Conservation (phyloP, 192 early-diverging fungal genomes). For the Coemansia umbellata region DNA sequence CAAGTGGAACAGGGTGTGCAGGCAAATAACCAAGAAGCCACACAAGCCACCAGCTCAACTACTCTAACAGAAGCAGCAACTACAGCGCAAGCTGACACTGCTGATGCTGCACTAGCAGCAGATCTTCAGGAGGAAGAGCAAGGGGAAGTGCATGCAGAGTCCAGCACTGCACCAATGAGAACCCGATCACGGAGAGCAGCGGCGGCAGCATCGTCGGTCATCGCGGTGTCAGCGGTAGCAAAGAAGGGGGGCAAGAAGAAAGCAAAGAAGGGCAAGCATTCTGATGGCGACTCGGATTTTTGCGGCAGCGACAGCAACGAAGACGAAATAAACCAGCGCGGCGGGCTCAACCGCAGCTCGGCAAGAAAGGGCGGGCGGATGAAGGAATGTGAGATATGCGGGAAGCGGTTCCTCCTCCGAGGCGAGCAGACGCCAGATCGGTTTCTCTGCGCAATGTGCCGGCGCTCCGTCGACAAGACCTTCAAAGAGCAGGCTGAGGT, state of each 20-base stretch:
- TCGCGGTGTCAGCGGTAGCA: background rate
- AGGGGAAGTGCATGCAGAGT: constrained; percentile 8
- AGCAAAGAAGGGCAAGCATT: constrained; percentile 18
- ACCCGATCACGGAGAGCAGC: background rate
- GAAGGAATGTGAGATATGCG: constrained; percentile 39
- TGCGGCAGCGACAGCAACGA: background rate
- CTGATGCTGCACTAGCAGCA: constrained; percentile 30
- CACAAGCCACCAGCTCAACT: background rate
- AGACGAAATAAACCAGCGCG: constrained; percentile 22
- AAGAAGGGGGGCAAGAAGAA: constrained; percentile 7
- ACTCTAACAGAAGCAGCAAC: background rate
- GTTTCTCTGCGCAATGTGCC: constrained; percentile 30
- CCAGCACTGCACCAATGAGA: constrained; percentile 1
- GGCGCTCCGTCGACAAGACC: constrained; percentile 34
- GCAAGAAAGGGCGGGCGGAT: constrained; percentile 48
- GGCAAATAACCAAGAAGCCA: background rate
- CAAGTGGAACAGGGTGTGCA: background rate
- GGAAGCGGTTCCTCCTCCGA: constrained; percentile 33
- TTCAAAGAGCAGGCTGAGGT: background rate
- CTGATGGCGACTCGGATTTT: constrained; percentile 7
- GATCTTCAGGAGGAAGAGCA: constrained; percentile 31
- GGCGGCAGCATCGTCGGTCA: background rate
- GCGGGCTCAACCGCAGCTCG: constrained; percentile 31
- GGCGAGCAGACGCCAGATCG: constrained; percentile 6
- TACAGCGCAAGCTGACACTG: constrained; percentile 3